These are phyloP conservation scores for Colletotrichum tofieldiae DNA, from an alignment of 2,329 filamentous ascomycete genomes.

Conservation along the genomic window DNA sequence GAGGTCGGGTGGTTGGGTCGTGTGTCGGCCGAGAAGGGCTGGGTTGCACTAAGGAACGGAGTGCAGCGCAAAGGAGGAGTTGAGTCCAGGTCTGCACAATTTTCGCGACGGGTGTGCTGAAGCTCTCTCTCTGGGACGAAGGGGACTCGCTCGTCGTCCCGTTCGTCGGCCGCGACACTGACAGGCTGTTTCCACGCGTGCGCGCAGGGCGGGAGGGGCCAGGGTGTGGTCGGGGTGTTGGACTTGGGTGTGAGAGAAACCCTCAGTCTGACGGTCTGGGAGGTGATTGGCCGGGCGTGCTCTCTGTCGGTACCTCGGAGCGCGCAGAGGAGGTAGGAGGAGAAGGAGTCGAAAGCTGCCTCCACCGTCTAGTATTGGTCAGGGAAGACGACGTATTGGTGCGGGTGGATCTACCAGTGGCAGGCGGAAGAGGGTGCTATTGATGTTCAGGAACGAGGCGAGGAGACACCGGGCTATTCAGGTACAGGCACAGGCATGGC, in stretches of 20 bases:
- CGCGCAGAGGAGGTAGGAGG: slow-evolving; percentile 17
- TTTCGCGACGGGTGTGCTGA: slow-evolving; percentile 32
- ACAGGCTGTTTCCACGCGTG: slow-evolving; percentile 42
- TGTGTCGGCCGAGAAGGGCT: slow-evolving; percentile 37
- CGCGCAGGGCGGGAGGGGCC: slow-evolving; percentile 38
- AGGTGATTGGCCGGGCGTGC: neutral
- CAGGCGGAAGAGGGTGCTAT: slow-evolving; percentile 29
- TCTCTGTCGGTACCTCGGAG: slow-evolving; percentile 21
- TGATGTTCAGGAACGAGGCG: slow-evolving; percentile 10
- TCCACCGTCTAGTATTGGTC: slow-evolving; percentile 28
- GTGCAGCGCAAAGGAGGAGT: slow-evolving; percentile 9
- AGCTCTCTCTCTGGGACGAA: slow-evolving; percentile 24
- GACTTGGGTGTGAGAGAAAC: too few species aligned
- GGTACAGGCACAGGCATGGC: slow-evolving; percentile 4
- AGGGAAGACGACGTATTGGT: slow-evolving; percentile 39
- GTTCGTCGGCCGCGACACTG: slow-evolving; percentile 17
- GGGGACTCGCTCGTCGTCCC: slow-evolving; percentile 24
- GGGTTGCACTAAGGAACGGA: slow-evolving; percentile 16
- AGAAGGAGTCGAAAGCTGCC: neutral
- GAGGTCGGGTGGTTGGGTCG: slow-evolving; percentile 21
- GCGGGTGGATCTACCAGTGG: slow-evolving; percentile 32
- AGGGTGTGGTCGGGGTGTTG: slow-evolving; percentile 28
- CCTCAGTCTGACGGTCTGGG: neutral
- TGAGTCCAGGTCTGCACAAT: slow-evolving; percentile 20
- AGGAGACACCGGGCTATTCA: neutral